Evolutionary conservation across 2,329 filamentous ascomycete species (phyloP), one percentile per base, ranked within the genome.

Genomic region (Cladosporium sp.): DNA sequence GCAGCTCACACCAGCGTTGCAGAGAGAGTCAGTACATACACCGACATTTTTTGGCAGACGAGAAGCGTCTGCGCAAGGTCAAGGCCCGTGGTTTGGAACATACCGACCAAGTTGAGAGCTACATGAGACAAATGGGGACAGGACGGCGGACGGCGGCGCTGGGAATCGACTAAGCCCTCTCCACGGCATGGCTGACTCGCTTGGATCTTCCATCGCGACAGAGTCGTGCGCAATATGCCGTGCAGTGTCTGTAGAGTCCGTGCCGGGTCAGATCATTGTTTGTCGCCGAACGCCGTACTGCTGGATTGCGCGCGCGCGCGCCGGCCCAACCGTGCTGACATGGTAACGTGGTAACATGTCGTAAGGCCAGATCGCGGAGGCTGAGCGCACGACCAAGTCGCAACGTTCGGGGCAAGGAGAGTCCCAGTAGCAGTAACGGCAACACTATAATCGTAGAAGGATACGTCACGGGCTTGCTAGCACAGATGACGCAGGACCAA

Each of bases 141-240:
- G 39, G 39, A 14, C 39, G n/a, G 10, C 16, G 36, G 30, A 5
- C 4, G 34, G 34, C 34, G 34, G 2, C 10, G 39, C 39, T 46
- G 39, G 39, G n/a, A 21, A 46, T 46, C n/a, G 39, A 46, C 39
- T 46, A 46, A 46, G 39, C 39, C 39, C 39, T 46, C 39, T 46
- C 39, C 21, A 46, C n/a, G 39, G 39, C 39, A 10, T 46, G 39
- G 39, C 39, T 54, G 51, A 54, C 51, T 54, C 51, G 51, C 18
- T 8, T 4, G 10, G 51, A 54, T 54, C 51, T 54, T 18, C 51
- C 51, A 54, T 8, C 18, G 51, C 51, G 51, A 54, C 26, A n/a
- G 51, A 30, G 30, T 54, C n/a, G 26, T 30, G 51, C 51, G 51
- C 51, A 54, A 54, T 54, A 54, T 54, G 51, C 32, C 51, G 51